A percentile compares a stretch with the other conserved stretches of the same genome.
Conservation (phyloP, 495 filamentous ascomycete species). For the Parathielavia hyrcaniae region DNA sequence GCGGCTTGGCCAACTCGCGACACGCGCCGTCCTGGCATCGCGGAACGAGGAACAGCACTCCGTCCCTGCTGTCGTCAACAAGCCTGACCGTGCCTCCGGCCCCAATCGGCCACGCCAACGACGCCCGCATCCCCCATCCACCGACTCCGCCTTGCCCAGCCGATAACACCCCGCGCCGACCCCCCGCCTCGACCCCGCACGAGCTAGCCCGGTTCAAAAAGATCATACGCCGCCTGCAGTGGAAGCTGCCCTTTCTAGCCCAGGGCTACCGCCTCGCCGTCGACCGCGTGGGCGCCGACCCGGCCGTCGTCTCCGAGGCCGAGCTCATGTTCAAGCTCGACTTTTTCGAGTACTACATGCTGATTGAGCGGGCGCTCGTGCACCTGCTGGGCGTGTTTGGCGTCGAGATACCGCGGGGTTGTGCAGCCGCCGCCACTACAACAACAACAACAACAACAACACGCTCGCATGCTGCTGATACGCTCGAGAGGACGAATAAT, state of each 20-base stretch:
- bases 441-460: not conserved
- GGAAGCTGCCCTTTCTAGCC: constrained; percentile 55
- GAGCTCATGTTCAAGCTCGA: constrained; percentile 66
- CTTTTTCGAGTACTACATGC: constrained; percentile 64
- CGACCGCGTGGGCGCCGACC: constrained; percentile 23
- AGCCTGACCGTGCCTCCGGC: constrained; percentile 7
- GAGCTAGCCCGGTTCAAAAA: constrained; percentile 52
- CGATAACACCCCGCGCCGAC: constrained; percentile 1
- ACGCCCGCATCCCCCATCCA: not conserved
- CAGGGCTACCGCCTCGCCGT: constrained; percentile 47
- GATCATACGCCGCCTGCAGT: constrained; percentile 51
- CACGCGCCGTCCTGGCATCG: constrained; percentile 14
- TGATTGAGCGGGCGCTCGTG: constrained; percentile 58
- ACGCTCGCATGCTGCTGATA: not conserved
- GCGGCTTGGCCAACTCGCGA: constrained; percentile 24
- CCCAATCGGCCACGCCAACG: constrained; percentile 1
- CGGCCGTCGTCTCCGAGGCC: constrained; percentile 29
- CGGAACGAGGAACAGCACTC: not conserved
- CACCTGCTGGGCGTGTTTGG: constrained; percentile 54
- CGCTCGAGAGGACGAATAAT: not conserved
- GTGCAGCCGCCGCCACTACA: not conserved
- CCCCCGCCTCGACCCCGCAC: constrained; percentile 34
- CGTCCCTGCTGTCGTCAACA: not conserved
- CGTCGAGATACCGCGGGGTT: constrained; percentile 39
- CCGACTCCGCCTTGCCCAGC: not conserved